These are phyloP conservation scores for Periconia digitata DNA, from an alignment of 2,329 filamentous ascomycete genomes.

Conservation along the genomic window DNA sequence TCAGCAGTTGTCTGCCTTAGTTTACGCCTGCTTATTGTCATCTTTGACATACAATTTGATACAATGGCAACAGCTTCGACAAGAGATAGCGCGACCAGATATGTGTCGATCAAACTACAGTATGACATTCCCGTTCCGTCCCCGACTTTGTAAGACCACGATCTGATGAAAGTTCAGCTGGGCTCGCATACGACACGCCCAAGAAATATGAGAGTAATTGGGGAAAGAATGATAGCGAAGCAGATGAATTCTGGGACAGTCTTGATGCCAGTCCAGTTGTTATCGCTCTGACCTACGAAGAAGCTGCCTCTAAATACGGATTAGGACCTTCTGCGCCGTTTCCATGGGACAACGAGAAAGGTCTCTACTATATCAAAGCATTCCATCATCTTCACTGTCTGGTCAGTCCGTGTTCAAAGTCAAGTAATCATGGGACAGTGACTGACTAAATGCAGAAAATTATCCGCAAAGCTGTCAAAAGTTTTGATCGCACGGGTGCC, in stretches of 20 bases:
- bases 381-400: slow-evolving; percentile 14
- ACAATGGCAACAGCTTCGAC: too few relatives aligned
- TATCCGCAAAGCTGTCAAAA: slow-evolving; percentile 1
- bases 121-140: too few relatives aligned
- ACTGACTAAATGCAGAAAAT: slow-evolving; percentile 1
- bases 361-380: slow-evolving; percentile 8
- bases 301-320: background rate
- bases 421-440: too few relatives aligned
- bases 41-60: too few relatives aligned
- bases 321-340: slow-evolving; percentile 4
- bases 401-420: background rate
- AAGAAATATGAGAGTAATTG: background rate
- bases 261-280: background rate
- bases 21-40: too few relatives aligned
- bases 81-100: too few relatives aligned
- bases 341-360: slow-evolving; percentile 7
- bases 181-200: too few relatives aligned
- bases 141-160: too few relatives aligned
- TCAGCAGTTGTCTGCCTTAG: too few relatives aligned
- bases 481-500: background rate
- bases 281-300: background rate
- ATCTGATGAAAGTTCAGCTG: too few relatives aligned
- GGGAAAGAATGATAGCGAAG: background rate
- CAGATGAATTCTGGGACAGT: background rate
- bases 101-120: too few relatives aligned